phyloP scores from a whole-genome alignment of 176 grass and related monocot genomes.

The Lolium rigidum region DNA sequence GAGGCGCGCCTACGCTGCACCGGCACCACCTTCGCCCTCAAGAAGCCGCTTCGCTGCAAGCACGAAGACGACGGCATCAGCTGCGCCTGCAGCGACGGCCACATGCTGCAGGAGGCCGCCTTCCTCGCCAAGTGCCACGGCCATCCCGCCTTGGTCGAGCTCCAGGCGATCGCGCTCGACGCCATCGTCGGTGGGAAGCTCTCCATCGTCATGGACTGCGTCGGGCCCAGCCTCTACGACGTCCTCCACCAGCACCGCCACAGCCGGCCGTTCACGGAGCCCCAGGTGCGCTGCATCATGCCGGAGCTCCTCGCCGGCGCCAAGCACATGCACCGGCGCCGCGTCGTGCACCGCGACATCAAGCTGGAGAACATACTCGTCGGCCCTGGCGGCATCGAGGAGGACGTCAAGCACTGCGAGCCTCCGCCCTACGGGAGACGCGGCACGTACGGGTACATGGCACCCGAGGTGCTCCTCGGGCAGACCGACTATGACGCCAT shows the following conservation, averaged over 20 bases:
- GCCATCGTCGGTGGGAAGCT: neutral
- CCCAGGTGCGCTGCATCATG: constrained; percentile 36
- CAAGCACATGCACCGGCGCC: constrained; percentile 37
- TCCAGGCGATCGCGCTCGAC: constrained; percentile 28
- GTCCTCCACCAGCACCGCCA: neutral
- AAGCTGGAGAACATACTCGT: constrained; percentile 55
- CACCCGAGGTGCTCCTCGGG: neutral
- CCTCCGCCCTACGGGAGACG: neutral
- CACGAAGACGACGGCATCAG: neutral
- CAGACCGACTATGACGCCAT: neutral
- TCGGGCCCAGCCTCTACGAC: constrained; percentile 42
- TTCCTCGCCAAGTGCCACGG: constrained; percentile 26
- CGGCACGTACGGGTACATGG: neutral
- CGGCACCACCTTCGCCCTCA: constrained; percentile 43
- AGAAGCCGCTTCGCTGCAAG: neutral
- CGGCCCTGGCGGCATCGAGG: neutral
- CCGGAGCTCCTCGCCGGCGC: constrained; percentile 39
- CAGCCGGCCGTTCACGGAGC: constrained; percentile 25
- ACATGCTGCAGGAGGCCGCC: neutral
- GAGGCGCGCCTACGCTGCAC: neutral
- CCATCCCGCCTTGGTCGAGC: constrained; percentile 43
- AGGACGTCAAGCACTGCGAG: neutral
- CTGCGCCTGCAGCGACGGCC: neutral
- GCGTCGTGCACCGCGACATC: constrained; percentile 57
- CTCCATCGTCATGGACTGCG: constrained; percentile 50